Percentiles rank a stretch among this genome's conserved stretches.
Conservation (phyloP, 2,329 filamentous ascomycete species). For the Amesomyces nigricolor region DNA sequence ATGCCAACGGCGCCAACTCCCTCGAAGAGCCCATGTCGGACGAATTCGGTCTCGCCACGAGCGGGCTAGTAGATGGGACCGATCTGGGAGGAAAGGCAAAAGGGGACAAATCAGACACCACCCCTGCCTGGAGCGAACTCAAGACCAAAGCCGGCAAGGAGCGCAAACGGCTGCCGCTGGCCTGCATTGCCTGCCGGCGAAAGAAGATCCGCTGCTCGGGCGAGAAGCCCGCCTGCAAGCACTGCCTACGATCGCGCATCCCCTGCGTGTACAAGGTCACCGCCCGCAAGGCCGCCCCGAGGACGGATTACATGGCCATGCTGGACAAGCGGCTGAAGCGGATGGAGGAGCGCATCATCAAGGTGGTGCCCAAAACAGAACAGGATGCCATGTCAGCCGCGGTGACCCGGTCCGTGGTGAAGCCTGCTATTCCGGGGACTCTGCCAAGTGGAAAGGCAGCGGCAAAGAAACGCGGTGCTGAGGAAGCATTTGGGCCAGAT, state of each 20-base stretch:
- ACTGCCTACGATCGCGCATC: slow-evolving; percentile 85
- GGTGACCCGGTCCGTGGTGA: slow-evolving; percentile 76
- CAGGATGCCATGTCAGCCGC: slow-evolving; percentile 56
- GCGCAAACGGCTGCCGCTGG: slow-evolving; percentile 82
- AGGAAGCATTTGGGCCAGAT: slow-evolving; percentile 81
- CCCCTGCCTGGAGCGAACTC: slow-evolving; percentile 71
- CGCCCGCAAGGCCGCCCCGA: slow-evolving; percentile 83
- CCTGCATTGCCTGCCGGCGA: slow-evolving; percentile 89
- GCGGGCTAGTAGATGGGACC: slow-evolving; percentile 45
- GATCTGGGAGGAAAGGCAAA: slow-evolving; percentile 49
- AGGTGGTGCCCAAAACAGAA: slow-evolving; percentile 84
- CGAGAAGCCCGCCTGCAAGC: slow-evolving; percentile 95
- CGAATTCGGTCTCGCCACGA: slow-evolving; percentile 51
- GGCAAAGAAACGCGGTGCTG: slow-evolving; percentile 73
- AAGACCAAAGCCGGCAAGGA: slow-evolving; percentile 95
- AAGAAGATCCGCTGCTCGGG: slow-evolving; percentile 98
- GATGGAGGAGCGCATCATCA: slow-evolving; percentile 97
- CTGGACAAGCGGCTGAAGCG: slow-evolving; percentile 89
- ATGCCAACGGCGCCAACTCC: slow-evolving; percentile 40
- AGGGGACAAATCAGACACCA: slow-evolving; percentile 53
- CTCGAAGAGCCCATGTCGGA: slow-evolving; percentile 51
- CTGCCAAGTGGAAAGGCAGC: slow-evolving; percentile 45
- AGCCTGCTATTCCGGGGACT: slow-evolving; percentile 63
- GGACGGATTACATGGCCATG: slow-evolving; percentile 99
- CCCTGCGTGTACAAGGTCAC: slow-evolving; percentile 98